phyloP scores from a whole-genome alignment of 164 flowering plant genomes.

The Macadamia integrifolia region DNA sequence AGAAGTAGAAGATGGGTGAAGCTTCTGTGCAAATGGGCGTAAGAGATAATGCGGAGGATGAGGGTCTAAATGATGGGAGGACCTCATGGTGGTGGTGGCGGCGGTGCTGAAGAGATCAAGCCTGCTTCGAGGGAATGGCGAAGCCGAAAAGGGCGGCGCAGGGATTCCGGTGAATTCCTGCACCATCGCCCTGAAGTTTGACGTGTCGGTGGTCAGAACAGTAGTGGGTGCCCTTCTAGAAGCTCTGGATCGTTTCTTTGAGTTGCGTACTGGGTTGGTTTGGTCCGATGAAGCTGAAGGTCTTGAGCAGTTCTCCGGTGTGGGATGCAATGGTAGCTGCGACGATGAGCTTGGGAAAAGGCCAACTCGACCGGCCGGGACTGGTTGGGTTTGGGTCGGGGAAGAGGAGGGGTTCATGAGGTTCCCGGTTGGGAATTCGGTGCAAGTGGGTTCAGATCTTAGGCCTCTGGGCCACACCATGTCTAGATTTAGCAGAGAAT shows the following conservation, averaged over 20 bases:
- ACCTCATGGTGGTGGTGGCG: conserved; percentile 17
- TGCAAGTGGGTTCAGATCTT: conserved; percentile 27
- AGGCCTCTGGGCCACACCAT: conserved; percentile 35
- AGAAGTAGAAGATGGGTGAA: conserved; percentile 12
- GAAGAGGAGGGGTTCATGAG: background rate
- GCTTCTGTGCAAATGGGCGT: conserved; percentile 49
- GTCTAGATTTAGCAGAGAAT: conserved; percentile 2
- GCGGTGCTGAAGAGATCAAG: conserved; percentile 43
- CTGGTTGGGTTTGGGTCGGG: background rate
- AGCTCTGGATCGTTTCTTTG: conserved; percentile 68
- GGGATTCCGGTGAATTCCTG: conserved; percentile 81
- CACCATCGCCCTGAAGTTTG: conserved; percentile 77
- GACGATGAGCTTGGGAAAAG: conserved; percentile 4
- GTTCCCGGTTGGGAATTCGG: background rate
- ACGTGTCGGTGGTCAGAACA: conserved; percentile 70
- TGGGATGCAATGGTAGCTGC: background rate
- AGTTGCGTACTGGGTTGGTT: conserved; percentile 18
- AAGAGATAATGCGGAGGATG: conserved; percentile 31
- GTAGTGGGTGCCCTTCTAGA: conserved; percentile 77
- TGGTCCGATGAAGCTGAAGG: conserved; percentile 10
- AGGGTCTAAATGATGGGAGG: conserved; percentile 12
- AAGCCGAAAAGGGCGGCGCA: conserved; percentile 50
- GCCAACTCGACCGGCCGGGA: conserved; percentile 1
- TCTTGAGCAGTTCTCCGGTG: background rate
- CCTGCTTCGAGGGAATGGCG: conserved; percentile 38